Percentiles rank a stretch among this genome's conserved stretches.
These are phyloP conservation scores for Cryphonectria japonica DNA, from an alignment of 2,329 filamentous ascomycete species.

Conservation along the genomic window DNA sequence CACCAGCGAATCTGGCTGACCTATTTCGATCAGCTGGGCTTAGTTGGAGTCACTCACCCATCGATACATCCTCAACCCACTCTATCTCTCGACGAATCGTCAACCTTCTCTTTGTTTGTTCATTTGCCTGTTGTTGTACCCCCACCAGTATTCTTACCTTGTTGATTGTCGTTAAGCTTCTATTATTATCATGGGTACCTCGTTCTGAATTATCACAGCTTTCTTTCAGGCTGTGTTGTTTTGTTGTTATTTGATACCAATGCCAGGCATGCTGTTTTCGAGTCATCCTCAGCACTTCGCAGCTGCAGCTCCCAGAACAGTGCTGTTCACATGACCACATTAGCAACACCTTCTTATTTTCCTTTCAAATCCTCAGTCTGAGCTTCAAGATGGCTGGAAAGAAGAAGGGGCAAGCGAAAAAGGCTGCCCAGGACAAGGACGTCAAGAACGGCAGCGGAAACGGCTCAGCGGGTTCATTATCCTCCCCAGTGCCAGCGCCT, in stretches of 20 bases:
- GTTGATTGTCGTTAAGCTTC: constrained; percentile 16
- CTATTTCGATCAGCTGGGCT: neutral
- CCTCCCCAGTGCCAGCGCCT: constrained; percentile 31
- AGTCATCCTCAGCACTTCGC: neutral
- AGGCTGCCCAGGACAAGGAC: constrained; percentile 44
- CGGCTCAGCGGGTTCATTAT: constrained; percentile 43
- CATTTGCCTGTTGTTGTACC: neutral
- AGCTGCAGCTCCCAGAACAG: neutral
- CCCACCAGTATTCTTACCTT: neutral
- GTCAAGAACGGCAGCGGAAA: constrained; percentile 46
- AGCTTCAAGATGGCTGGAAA: constrained; percentile 56
- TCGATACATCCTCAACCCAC: neutral
- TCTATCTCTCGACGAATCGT: neutral
- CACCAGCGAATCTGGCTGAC: constrained; percentile 1
- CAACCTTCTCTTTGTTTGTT: neutral
- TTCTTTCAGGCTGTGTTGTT: constrained; percentile 48
- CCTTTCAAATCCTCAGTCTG: constrained; percentile 31
- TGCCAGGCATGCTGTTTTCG: constrained; percentile 1
- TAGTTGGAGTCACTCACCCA: constrained; percentile 1
- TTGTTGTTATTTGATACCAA: constrained; percentile 32
- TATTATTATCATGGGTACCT: constrained; percentile 47
- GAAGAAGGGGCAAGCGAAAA: constrained; percentile 52
- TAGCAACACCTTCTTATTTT: neutral
- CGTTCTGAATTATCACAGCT: constrained; percentile 55
- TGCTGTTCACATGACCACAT: neutral